These are phyloP conservation scores for Aspergillus sp. DNA, from an alignment of 2,329 filamentous ascomycete species.

Conservation along the genomic window DNA sequence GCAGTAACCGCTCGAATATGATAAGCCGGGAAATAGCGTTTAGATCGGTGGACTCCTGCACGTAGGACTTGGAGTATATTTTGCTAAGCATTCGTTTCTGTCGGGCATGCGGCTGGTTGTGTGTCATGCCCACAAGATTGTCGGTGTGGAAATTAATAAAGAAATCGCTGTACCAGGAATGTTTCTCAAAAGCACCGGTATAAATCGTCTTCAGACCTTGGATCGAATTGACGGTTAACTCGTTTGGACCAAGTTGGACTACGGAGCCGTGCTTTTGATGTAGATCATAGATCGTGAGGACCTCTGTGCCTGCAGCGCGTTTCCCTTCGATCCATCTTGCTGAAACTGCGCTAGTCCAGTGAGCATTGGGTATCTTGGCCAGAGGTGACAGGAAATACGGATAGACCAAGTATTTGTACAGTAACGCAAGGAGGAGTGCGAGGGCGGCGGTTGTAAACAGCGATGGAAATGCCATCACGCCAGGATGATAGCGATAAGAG, in stretches of 20 bases:
- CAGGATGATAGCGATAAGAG: background rate
- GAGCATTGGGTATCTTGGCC: slow-evolving; percentile 59
- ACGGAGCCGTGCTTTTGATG: slow-evolving; percentile 56
- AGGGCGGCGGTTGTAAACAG: background rate
- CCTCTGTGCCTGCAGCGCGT: slow-evolving; percentile 55
- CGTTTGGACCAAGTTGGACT: slow-evolving; percentile 59
- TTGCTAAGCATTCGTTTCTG: slow-evolving; percentile 72
- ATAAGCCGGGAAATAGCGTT: slow-evolving; percentile 53
- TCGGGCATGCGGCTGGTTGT: slow-evolving; percentile 58
- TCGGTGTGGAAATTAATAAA: slow-evolving; percentile 63
- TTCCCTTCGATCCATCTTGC: slow-evolving; percentile 61
- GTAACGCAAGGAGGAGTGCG: background rate
- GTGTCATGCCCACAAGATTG: slow-evolving; percentile 65
- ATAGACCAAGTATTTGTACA: slow-evolving; percentile 25
- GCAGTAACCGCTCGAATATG: slow-evolving; percentile 58
- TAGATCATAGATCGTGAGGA: slow-evolving; percentile 55
- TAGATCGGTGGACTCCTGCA: slow-evolving; percentile 58
- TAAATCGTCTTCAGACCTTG: slow-evolving; percentile 60
- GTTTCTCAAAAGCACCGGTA: slow-evolving; percentile 66
- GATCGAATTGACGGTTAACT: slow-evolving; percentile 64
- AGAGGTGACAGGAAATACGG: slow-evolving; percentile 55
- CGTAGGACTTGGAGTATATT: slow-evolving; percentile 70
- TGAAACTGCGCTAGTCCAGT: slow-evolving; percentile 61
- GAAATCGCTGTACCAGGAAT: slow-evolving; percentile 60
- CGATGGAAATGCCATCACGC: background rate